A percentile compares a stretch with the other conserved stretches of the same genome.
Conservation (phyloP, 1,139 yeast genomes). For the Yamadazyma pseudoaaseri region DNA sequence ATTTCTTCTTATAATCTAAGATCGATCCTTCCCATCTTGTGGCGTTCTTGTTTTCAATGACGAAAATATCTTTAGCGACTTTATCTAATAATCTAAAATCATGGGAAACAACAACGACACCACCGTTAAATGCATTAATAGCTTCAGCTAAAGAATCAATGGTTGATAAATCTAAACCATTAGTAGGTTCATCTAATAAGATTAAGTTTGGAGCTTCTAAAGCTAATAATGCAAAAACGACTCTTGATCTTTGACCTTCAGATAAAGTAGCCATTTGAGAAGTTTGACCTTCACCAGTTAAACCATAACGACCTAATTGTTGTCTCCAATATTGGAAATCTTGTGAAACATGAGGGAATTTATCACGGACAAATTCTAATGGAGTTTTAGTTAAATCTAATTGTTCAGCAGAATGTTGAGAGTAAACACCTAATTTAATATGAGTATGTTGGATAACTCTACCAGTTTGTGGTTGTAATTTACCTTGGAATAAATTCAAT, state of each 20-base stretch:
- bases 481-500: conserved; percentile 95
- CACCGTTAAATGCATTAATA: conserved; percentile 90
- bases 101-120: conserved; percentile 98
- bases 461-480: conserved; percentile 83
- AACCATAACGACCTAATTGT: conserved; percentile 96
- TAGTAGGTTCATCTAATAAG: conserved; percentile 97
- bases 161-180: conserved; percentile 97
- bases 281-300: conserved; percentile 98
- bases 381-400: conserved; percentile 94
- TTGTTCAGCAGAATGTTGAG: conserved; percentile 98
- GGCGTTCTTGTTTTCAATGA: conserved; percentile 91
- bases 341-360: conserved; percentile 84
- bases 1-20: conserved; percentile 86
- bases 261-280: conserved; percentile 98
- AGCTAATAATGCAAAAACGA: conserved; percentile 94
- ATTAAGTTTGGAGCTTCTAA: conserved; percentile 93
- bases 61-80: conserved; percentile 95
- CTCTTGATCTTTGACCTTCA: conserved; percentile 99
- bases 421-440: conserved; percentile 96
- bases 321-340: conserved; percentile 99
- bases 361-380: conserved; percentile 93
- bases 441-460: conserved; percentile 97
- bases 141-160: conserved; percentile 98
- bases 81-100: conserved; percentile 98
- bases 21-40: conserved; percentile 95